phyloP scores from a whole-genome alignment of 2,329 filamentous ascomycete genomes.

The Knufia petricola region DNA sequence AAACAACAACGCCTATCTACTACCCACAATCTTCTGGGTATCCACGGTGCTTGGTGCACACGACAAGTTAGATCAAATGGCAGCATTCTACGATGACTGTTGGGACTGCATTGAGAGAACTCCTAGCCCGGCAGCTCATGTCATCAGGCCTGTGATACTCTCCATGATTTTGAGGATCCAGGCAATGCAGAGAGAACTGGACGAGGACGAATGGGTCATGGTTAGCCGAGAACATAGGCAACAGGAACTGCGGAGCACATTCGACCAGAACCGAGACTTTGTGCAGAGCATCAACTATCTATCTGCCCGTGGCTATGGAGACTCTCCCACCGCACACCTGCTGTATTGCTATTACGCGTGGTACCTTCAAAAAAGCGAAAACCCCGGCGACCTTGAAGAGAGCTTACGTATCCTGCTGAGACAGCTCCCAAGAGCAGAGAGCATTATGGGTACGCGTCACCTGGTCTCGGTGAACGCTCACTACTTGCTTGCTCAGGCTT shows the following conservation, averaged over 20 bases:
- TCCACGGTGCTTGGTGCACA: not conserved
- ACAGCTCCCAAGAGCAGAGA: constrained; percentile 12
- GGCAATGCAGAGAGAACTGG: not conserved
- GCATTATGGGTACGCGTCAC: constrained; percentile 15
- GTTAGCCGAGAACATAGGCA: not conserved
- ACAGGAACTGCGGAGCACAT: not conserved
- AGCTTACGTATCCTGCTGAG: constrained; percentile 10
- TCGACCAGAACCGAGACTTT: not conserved
- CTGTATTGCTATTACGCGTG: constrained; percentile 15
- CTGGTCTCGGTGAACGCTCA: constrained; percentile 17
- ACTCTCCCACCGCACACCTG: constrained; percentile 15
- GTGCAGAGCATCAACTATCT: not conserved
- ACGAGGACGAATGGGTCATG: not conserved
- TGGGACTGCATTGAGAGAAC: constrained; percentile 1
- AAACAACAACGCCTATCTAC: not conserved
- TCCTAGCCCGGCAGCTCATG: not conserved
- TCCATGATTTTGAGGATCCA: not conserved
- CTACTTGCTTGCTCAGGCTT: constrained; percentile 13
- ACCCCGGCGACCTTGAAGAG: not conserved
- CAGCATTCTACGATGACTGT: constrained; percentile 6
- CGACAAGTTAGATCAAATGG: not conserved
- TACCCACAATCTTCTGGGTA: constrained; percentile 1
- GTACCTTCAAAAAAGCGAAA: constrained; percentile 8
- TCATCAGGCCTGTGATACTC: not conserved
- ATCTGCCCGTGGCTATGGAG: not conserved